These are phyloP conservation scores for Agrocybe pediades DNA, from an alignment of 768 basidiomycete species.

Conservation along the genomic window DNA sequence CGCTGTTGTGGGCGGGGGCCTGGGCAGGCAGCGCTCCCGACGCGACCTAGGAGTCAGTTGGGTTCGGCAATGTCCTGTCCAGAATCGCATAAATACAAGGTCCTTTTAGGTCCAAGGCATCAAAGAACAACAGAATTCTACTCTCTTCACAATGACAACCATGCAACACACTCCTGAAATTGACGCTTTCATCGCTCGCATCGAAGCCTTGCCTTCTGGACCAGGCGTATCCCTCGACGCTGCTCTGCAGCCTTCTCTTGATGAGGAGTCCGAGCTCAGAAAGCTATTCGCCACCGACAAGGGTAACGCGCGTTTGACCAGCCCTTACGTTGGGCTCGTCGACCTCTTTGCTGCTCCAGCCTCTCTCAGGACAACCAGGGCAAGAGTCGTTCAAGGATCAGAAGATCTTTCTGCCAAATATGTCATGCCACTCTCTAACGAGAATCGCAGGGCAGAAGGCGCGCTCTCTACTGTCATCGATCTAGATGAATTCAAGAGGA, in stretches of 20 bases:
- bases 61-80: neutral
- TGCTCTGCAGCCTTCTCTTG: slow-evolving; percentile 54
- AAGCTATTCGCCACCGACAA: slow-evolving; percentile 58
- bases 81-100: neutral
- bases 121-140: neutral
- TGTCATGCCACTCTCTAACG: slow-evolving; percentile 52
- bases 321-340: slow-evolving; percentile 59
- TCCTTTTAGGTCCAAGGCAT: neutral
- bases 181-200: slow-evolving; percentile 22
- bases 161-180: slow-evolving; percentile 25
- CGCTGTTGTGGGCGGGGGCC: no score
- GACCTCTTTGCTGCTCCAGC: slow-evolving; percentile 55
- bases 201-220: slow-evolving; percentile 19
- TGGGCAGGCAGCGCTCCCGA: no score
- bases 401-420: slow-evolving; percentile 48
- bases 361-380: slow-evolving; percentile 48
- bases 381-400: slow-evolving; percentile 46
- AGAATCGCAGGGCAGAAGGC: slow-evolving; percentile 49
- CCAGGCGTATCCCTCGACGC: slow-evolving; percentile 39
- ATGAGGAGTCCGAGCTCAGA: slow-evolving; percentile 57
- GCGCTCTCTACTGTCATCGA: slow-evolving; percentile 46
- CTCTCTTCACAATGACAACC: neutral
- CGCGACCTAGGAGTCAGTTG: no score
- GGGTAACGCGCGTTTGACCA: slow-evolving; percentile 40
- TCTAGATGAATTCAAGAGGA: slow-evolving; percentile 62